phyloP scores from a whole-genome alignment of 805 yeast species.

The Brettanomyces custersianus region DNA sequence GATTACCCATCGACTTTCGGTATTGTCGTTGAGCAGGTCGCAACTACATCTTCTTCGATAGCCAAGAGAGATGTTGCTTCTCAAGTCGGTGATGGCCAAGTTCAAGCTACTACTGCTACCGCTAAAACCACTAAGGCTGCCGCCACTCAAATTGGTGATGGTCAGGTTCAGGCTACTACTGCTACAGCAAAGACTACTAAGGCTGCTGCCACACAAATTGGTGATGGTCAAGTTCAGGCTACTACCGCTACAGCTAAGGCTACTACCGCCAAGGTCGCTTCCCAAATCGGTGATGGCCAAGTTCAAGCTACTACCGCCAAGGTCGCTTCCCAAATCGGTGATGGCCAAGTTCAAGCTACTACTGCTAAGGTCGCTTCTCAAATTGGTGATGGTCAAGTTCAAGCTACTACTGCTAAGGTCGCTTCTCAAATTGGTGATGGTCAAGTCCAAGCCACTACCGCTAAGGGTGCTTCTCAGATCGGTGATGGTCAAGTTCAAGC shows the following conservation, averaged over 20 bases:
- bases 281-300: constrained; percentile 22
- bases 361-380: constrained; percentile 34
- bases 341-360: constrained; percentile 32
- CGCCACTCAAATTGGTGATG: constrained; percentile 7
- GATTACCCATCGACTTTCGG: constrained; percentile 56
- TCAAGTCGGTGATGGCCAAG: constrained; percentile 30
- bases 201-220: constrained; percentile 36
- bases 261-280: constrained; percentile 24
- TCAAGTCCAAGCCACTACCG: constrained; percentile 29
- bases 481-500: constrained; percentile 58
- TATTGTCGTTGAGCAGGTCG: constrained; percentile 43
- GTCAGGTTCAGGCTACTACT: constrained; percentile 9
- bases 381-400: constrained; percentile 56
- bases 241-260: constrained; percentile 27
- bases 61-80: constrained; percentile 31
- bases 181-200: constrained; percentile 11
- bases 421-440: constrained; percentile 31
- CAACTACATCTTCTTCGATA: constrained; percentile 7
- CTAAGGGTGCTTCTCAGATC: constrained; percentile 42
- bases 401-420: constrained; percentile 28
- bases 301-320: constrained; percentile 26
- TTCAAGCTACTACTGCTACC: constrained; percentile 18
- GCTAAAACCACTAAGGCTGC: constrained; percentile 15
- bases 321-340: constrained; percentile 36
- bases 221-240: constrained; percentile 47